Evolutionary conservation across 2,329 filamentous ascomycete species (phyloP), one percentile per base, ranked within the genome.

Genomic region (Acrocalymma vagum): DNA sequence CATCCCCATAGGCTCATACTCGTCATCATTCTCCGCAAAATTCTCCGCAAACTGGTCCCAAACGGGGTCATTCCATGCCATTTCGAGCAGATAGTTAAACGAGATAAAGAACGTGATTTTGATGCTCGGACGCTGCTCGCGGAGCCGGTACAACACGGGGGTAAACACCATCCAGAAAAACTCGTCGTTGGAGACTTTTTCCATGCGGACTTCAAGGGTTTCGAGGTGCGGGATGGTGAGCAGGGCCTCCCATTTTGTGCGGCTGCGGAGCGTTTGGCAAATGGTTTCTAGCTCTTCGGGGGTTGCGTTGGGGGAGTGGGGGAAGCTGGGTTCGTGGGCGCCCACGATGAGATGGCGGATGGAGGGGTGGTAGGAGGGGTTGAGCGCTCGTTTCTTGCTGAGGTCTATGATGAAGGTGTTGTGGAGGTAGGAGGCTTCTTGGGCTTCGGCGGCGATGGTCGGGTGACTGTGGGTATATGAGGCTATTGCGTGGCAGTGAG

Each of bases 301-400:
- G 16, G 21, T 20, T 8, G 20, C 17, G 13, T 15, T 20, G 8
- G 9, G 8, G n/a, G n/a, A 26, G 29, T 16, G 15, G 17, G 7
- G 9, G 16, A 18, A 20, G 5, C 13, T 16, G 15, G 20, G 5
- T 16, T 51, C 48, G 11, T 13, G 17, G 25, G 35, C 36, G 2
- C 16, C 6, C n/a, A 53, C 23, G 22, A 45, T 14, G 6, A 55
- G 41, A 21, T 46, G 45, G 6, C 43, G 51, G 23, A 55, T 40
- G 26, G 38, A 25, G 9, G n/a, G 11, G 6, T 28, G 20, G 7
- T 38, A n/a, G 32, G 14, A n/a, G 8, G 21, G 10, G 17, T 18
- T 10, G n/a, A 9, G 5, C 8, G 17, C 9, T 2, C 24, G 25
- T 7, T 27, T 8, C n/a, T 14, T 9, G 1, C 29, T 14, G 5